Conservation (phyloP, 1,139 yeast species). For the Zygosaccharomyces sapae region DNA sequence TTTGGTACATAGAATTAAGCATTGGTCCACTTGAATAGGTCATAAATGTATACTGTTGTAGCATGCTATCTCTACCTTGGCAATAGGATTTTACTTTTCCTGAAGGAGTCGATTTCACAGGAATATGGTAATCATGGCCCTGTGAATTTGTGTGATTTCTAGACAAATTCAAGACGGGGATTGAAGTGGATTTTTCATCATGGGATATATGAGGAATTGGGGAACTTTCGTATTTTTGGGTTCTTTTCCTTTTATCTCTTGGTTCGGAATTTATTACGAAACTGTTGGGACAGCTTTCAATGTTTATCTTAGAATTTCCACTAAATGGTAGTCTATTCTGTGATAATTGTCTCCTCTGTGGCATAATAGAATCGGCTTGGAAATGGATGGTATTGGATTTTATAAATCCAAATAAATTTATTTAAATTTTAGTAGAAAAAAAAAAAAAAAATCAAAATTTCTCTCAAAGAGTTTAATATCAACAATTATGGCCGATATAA, state of each 20-base stretch:
- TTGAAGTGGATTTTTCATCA: conserved; percentile 5
- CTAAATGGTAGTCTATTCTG: conserved; percentile 5
- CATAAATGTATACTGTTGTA: conserved; percentile 20
- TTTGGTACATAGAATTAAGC: conserved; percentile 14
- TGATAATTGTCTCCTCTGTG: conserved; percentile 1
- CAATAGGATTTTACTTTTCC: conserved; percentile 7
- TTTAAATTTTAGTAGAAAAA: not conserved
- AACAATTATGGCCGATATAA: not conserved
- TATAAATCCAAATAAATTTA: not conserved
- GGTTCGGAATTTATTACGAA: conserved; percentile 6
- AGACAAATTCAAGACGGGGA: conserved; percentile 7
- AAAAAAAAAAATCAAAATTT: not conserved
- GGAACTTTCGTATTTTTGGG: conserved; percentile 12
- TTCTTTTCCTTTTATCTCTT: conserved; percentile 11
- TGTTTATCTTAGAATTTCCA: conserved; percentile 9
- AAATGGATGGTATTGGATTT: not conserved
- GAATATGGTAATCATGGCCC: conserved; percentile 9
- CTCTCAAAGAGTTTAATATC: no score
- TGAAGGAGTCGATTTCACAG: conserved; percentile 9
- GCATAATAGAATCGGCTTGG: not conserved
- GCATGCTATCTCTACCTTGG: conserved; percentile 9
- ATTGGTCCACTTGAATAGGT: conserved; percentile 17
- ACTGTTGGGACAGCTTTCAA: conserved; percentile 15
- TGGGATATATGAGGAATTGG: conserved; percentile 6
- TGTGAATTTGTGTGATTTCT: conserved; percentile 7